A percentile compares a stretch with the other conserved stretches of the same genome.
Conservation (phyloP, 176 grass and related monocot species). For the Carex pumila region DNA sequence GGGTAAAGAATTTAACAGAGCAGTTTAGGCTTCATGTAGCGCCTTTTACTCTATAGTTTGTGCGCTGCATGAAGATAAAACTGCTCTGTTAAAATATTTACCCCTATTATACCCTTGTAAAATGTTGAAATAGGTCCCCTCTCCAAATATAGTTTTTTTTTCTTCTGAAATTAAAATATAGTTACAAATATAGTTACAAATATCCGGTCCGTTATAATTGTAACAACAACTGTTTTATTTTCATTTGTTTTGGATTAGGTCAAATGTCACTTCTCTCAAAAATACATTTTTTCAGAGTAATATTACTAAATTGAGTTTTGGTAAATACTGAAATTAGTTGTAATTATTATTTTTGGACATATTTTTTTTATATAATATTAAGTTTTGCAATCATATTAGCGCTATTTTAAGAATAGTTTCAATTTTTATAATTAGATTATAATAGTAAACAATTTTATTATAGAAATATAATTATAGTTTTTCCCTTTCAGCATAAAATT, state of each 20-base stretch:
- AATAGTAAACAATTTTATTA: background rate
- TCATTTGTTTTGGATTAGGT: background rate
- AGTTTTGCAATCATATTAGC: background rate
- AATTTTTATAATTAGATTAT: background rate
- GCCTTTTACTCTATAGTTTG: too few species aligned
- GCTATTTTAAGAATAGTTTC: background rate
- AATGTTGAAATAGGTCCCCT: background rate
- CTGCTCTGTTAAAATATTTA: too few species aligned
- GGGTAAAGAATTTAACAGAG: too few species aligned
- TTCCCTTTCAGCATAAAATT: background rate
- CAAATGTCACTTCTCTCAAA: background rate
- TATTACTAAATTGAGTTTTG: background rate
- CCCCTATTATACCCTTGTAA: background rate
- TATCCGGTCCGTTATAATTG: background rate
- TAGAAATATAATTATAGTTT: background rate
- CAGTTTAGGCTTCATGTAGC: too few species aligned
- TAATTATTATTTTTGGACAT: background rate
- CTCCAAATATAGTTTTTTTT: background rate
- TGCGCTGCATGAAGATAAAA: too few species aligned
- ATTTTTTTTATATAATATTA: background rate
- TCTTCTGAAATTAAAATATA: background rate
- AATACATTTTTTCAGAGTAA: background rate
- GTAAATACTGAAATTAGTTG: background rate
- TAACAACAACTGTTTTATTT: background rate
- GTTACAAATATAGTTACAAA: background rate